Evolutionary conservation across 441 rosid species (phyloP), one percentile per base, ranked within the genome.

Genomic region (Croton setiger): DNA sequence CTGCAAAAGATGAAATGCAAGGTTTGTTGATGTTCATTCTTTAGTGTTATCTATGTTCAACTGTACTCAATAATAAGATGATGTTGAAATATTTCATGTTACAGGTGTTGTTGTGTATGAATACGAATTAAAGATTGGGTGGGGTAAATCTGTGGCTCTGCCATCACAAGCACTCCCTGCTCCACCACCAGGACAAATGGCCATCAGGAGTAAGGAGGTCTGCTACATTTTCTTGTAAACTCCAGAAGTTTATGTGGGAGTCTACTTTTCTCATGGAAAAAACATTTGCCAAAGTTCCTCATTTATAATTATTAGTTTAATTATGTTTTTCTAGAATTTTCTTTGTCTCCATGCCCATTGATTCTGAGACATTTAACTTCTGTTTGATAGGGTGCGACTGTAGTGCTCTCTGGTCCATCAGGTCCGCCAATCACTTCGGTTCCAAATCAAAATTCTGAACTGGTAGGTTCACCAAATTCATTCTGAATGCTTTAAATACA

Each of bases 1-100:
- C 98, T 77, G 99, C 99, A 64, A 91, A 93, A 82, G 99, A 96
- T 68, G 98, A 96, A 85, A 93, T 96, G 99, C 99, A 96, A 88
- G 99, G 99, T 96, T 79, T 13, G 68, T 33, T 70, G 52, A 20
- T 53, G 49, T 66, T 60, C 52, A 73, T 49, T 72, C 31, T 11
- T 7, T 7, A 4, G n/a, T n/a, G n/a, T n/a, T n/a, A n/a, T 2
- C 27, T 67, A 44, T 35, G 44, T 56, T 52, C 48, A 60, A 74
- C 45, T 57, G 48, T 48, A 68, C 20, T 74, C 31, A 58, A 60
- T 70, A 55, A 49, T 64, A 48, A 33, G 35, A 31, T 67, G 18
- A 48, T 3, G 31, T 56, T 17, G 33, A 49, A 44, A 15, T 60
- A 65, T 69, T 68, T 67, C 75, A 52, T 80, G 77, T 74, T 51